Evolutionary conservation across 2,329 filamentous ascomycete species (phyloP), one percentile per base, ranked within the genome.

Genomic region (Plectosphaerella plurivora): DNA sequence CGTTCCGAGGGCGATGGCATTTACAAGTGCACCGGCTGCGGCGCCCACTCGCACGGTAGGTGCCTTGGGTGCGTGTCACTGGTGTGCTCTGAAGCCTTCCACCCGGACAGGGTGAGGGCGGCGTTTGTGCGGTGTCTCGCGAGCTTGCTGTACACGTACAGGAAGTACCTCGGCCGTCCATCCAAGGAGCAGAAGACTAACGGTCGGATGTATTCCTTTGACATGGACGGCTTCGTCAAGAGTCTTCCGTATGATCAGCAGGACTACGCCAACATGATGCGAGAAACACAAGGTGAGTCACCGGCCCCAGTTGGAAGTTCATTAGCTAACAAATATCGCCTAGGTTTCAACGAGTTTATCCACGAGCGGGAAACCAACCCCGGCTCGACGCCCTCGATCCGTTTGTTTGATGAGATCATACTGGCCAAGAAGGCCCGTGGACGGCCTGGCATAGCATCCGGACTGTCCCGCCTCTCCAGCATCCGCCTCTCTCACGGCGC

Each of bases 321-420:
- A 6, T 47, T 50, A 55, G 44, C 60, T 67, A 53, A 67, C 52
- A 14, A 25, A 16, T 55, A 22, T 56, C 47, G 12, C 3, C 57
- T 50, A 66, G 65, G 61, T 47, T 91, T 92, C 66, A 91, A 91
- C 59, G 88, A 93, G 66, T 94, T 94, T 67, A 88, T 94, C 56
- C 87, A 93, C 62, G 87, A 91, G 60, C 83, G 89, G 45, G 89
- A 94, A 69, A 83, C 76, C 20, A 82, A 78, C 8, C 74, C 82
- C 2, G 68, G 82, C 0, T 77, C 82, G 8, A 79, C 88, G 56
- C 79, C 88, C 0, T 69, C 77, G 2, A 84, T 93, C 61, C 87
- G 87, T 52, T 78, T 94, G 1, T 94, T 94, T 61, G 89, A 94
- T 67, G 88, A 92, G 66, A 85, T 94, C 61, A 89, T 94, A 61